Conservation (phyloP, 169 alveolate genomes). For the Eimeria brunetti region DNA sequence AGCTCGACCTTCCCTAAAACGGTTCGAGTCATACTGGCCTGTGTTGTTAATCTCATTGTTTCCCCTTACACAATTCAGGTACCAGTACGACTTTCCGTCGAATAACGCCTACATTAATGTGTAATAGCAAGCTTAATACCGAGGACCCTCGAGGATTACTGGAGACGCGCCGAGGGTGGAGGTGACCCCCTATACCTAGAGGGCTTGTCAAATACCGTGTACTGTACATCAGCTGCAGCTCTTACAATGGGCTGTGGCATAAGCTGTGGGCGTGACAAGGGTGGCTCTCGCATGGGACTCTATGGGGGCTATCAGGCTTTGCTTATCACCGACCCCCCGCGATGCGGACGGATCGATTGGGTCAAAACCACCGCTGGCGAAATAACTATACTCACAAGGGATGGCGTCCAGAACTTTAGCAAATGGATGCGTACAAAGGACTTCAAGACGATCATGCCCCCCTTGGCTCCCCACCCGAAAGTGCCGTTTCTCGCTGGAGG, state of each 20-base stretch:
- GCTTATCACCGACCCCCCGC: constrained; percentile 5
- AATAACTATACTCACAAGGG: constrained; percentile 38
- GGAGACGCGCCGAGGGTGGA: not conserved
- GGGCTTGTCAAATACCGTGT: not conserved
- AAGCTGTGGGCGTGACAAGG: not conserved
- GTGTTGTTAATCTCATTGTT: not conserved
- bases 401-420: constrained; percentile 2
- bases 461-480: constrained; percentile 37
- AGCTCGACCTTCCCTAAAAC: not conserved
- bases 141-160: no score
- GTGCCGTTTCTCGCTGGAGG: constrained; percentile 28
- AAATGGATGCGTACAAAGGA: constrained; percentile 41
- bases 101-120: not conserved
- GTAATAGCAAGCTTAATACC: not conserved
- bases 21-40: not conserved
- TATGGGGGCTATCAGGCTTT: not conserved
- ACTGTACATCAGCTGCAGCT: not conserved
- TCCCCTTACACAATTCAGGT: not conserved
- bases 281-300: not conserved
- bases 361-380: constrained; percentile 18
- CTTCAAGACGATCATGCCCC: constrained; percentile 22
- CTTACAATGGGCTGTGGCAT: not conserved
- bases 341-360: constrained; percentile 6
- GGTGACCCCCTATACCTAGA: not conserved
- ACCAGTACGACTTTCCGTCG: not conserved